Evolutionary conservation across 2,329 filamentous ascomycete species (phyloP), one percentile per base, ranked within the genome.

Genomic region (Fusarium sp.): DNA sequence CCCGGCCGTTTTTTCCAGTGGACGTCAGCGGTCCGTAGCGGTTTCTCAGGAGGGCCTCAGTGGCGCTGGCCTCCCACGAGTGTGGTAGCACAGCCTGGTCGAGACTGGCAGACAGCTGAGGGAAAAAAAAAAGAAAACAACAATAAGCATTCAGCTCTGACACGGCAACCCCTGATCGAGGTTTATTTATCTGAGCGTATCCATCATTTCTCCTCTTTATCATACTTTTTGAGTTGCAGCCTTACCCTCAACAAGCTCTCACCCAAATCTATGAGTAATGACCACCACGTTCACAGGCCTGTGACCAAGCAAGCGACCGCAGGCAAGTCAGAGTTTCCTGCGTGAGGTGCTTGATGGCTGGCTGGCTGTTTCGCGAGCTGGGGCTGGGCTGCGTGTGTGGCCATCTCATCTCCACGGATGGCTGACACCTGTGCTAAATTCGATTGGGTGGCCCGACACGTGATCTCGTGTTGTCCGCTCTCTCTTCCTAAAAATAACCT

Each of bases 401-500:
- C 44, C 44, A 49, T 46, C 44, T 49, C 44, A 49, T 49, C 44
- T 51, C 46, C 46, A 51, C 36, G 62, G 49, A 56, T 55, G 60
- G 51, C 64, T 64, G 46, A 46, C 50, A 56, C 51, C 27, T 46
- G 40, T 14, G 33, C 27, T 14, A 31, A 27, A 68, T 64, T 51
- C 51, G 49, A 58, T 54, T 55, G 64, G 62, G 58, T 23, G 13
- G 20, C 9, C 9, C 44, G 44, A 70, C 75, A 77, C 75, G 66
- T 77, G 75, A 76, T 70, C 75, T 77, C 75, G 75, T 77, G 75
- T 77, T 73, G 64, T 46, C 44, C 23, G 14, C 40, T 59, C 9
- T n/a, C 40, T 34, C 20, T 18, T 54, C 44, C 73, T 75, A 75
- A 74, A 74, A 74, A 74, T 74, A 74, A 56, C 58, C 46, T 31